Evolutionary conservation across 2,329 filamentous ascomycete genomes (phyloP).

Genomic region (Pseudogymnoascus sp.): DNA sequence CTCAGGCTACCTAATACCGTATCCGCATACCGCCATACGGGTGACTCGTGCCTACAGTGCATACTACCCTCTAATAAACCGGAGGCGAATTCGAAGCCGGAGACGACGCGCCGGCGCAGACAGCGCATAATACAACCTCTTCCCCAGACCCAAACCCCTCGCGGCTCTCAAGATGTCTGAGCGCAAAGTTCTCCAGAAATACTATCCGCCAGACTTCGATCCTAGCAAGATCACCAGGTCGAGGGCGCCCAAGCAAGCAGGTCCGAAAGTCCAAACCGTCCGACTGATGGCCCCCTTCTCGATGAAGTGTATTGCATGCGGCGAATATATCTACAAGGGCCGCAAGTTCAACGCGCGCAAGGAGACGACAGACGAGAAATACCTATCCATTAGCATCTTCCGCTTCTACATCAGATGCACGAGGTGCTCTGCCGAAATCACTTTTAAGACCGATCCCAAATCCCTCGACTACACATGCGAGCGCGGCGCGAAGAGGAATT

Average conservation of each 20-base stretch:
- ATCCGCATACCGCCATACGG: background rate
- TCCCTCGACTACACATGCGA: conserved; percentile 80
- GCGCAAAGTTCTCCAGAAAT: conserved; percentile 67
- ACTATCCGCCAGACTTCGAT: conserved; percentile 79
- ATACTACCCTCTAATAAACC: background rate
- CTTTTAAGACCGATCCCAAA: conserved; percentile 90
- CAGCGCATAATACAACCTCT: background rate
- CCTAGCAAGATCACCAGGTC: conserved; percentile 68
- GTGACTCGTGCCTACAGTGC: background rate
- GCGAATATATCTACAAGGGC: conserved; percentile 85
- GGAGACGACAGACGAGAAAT: conserved; percentile 83
- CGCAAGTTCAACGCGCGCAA: conserved; percentile 95
- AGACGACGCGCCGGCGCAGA: background rate
- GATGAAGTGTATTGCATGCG: conserved; percentile 62
- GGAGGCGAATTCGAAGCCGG: background rate
- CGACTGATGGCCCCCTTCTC: conserved; percentile 84
- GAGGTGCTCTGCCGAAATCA: conserved; percentile 76
- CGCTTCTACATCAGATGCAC: conserved; percentile 90
- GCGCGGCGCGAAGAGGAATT: conserved; percentile 82
- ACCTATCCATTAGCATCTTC: conserved; percentile 80
- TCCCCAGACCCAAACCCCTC: background rate
- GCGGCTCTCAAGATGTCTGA: conserved; percentile 59
- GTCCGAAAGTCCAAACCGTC: conserved; percentile 76
- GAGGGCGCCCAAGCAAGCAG: conserved; percentile 61
- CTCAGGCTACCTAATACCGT: too few species aligned